These are phyloP conservation scores for Ustilago shanxiensis DNA, from an alignment of 1,284 basidiomycete species.

Conservation along the genomic window DNA sequence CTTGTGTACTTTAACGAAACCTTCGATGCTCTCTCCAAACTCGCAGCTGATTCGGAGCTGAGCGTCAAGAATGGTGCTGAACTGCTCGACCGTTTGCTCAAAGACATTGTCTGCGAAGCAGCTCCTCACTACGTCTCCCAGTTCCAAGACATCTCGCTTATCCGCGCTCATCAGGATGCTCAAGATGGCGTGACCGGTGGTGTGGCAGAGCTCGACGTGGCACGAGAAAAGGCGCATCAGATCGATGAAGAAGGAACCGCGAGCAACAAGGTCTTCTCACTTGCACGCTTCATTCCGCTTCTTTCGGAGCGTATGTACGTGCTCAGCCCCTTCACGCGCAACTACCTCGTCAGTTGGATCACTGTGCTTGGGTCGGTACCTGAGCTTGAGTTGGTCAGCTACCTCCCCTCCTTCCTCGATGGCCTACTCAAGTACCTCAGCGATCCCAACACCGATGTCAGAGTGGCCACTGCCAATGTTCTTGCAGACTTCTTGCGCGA, in stretches of 20 bases:
- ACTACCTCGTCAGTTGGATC: constrained; percentile 96
- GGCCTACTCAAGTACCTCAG: constrained; percentile 90
- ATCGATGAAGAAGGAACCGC: constrained; percentile 47
- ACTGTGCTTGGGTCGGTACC: constrained; percentile 95
- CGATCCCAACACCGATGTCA: constrained; percentile 93
- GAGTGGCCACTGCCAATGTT: constrained; percentile 89
- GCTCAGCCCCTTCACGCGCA: constrained; percentile 93
- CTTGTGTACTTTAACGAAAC: constrained; percentile 98
- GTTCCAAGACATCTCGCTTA: constrained; percentile 76
- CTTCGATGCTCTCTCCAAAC: constrained; percentile 97
- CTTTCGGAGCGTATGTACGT: constrained; percentile 94
- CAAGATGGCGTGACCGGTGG: constrained; percentile 52
- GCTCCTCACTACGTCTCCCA: constrained; percentile 94
- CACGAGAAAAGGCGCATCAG: constrained; percentile 64
- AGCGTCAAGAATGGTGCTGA: constrained; percentile 99
- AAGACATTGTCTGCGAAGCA: constrained; percentile 97
- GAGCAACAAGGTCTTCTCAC: constrained; percentile 78
- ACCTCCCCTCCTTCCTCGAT: constrained; percentile 93
- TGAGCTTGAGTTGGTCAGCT: constrained; percentile 92
- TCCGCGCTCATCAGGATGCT: constrained; percentile 75
- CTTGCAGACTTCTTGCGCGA: constrained; percentile 93
- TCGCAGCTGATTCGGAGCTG: constrained; percentile 93
- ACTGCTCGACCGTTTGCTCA: constrained; percentile 93
- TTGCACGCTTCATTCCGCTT: constrained; percentile 93
- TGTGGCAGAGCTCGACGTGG: constrained; percentile 63